Evolutionary conservation across 148 eudicot genomes (phyloP), one percentile per base, ranked within the genome.

Genomic region (Rhododendron ovatum): DNA sequence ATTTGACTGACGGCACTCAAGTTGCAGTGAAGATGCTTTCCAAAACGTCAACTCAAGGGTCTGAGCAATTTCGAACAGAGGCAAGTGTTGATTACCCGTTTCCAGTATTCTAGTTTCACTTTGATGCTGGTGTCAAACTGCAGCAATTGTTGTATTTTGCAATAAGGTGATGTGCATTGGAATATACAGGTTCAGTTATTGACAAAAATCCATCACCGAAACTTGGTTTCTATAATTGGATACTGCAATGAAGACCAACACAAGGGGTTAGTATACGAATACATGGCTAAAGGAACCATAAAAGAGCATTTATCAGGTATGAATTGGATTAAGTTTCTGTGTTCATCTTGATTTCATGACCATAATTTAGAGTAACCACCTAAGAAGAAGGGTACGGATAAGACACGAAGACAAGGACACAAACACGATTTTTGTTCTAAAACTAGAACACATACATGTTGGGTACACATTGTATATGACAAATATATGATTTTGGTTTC

Each of bases 201-300:
- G 73, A 75, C 43, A 22, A 88, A 80, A 35, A 78, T 88, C 59
- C 85, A 81, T 81, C 88, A 89, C 53, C 75, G 45, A 39, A 89
- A 86, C 69, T 85, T 89, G 83, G 82, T 84, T 28, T 57, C 88
- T 20, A 78, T 86, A 4, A 82, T 86, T 26, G 90, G 90, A 28
- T 86, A 86, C 82, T 89, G 85, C 63, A n/a, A 86, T 55, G 88
- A 86, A 39, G 75, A 73, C 18, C 10, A 11, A 8, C 63, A 82
- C 47, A 33, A 84, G 90, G 90, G 79, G 7, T 84, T 84, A 28
- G 51, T 89, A 6, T 89, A 89, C 51, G 90, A 89, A n/a, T 65
- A 65, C 71, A n/a, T 65, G 71, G 71, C 71, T 65, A 65, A 24
- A 8, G 71, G 71, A 65, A 78, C 84, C 82, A 6, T 89, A n/a